Conservation (phyloP, 176 grass and related monocot genomes). For the Avena atlantica region DNA sequence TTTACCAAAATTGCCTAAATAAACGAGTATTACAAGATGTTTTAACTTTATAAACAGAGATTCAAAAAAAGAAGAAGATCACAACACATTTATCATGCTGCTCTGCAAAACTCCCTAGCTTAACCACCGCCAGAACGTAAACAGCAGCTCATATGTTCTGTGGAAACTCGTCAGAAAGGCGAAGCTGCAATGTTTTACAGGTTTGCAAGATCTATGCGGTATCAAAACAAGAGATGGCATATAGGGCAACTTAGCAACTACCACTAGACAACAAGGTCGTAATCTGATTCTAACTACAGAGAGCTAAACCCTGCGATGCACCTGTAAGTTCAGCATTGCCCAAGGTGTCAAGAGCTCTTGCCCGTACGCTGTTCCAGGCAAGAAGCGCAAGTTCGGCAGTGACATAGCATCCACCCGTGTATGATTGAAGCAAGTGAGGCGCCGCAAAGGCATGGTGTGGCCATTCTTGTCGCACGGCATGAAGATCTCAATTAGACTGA, state of each 20-base stretch:
- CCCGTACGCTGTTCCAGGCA: neutral
- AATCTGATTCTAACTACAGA: slow-evolving; percentile 28
- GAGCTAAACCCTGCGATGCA: slow-evolving; percentile 30
- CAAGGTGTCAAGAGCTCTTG: neutral
- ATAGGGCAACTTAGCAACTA: slow-evolving; percentile 17
- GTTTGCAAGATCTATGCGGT: neutral
- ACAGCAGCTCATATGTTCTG: neutral
- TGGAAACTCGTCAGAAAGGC: neutral
- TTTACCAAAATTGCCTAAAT: neutral
- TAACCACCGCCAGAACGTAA: slow-evolving; percentile 21
- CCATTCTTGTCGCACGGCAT: neutral
- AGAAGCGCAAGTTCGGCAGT: neutral
- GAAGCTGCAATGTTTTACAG: slow-evolving; percentile 30
- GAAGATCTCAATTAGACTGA: slow-evolving; percentile 26
- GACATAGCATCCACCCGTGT: neutral
- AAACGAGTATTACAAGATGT: neutral
- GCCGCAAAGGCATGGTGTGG: neutral
- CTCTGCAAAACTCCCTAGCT: neutral
- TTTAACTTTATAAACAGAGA: neutral
- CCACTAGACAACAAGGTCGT: neutral
- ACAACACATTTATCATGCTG: neutral
- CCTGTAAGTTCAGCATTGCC: neutral
- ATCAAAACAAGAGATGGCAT: slow-evolving; percentile 10
- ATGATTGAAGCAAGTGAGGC: neutral
- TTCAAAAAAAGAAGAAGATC: too few relatives aligned